Evolutionary conservation across 495 filamentous ascomycete genomes (phyloP), one percentile per base, ranked within the genome.

Genomic region (Annulohypoxylon stygium): DNA sequence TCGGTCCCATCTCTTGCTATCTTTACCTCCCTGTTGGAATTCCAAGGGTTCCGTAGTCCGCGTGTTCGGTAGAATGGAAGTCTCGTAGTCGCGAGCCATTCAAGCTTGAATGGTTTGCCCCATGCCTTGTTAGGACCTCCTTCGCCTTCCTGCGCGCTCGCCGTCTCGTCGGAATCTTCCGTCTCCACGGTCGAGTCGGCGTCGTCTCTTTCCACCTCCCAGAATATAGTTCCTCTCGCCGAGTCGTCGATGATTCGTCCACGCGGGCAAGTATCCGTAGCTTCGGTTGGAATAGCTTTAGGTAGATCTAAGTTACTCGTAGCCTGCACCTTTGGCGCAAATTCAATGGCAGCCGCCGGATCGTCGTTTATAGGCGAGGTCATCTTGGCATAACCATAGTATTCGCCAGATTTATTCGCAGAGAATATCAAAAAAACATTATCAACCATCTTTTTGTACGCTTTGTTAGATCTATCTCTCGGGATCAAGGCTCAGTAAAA

Each of bases 371-470:
- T 97, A 7, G 88, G 86, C 55, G 96, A 98, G 16, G 86, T 85
- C 96, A 98, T 99, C 45, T 93, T 89, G 12, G 95, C 96, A 71
- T 97, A 97, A 25, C 96, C 96, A 79, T 96, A 98, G 75, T 98
- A 99, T 80, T 98, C 96, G 18, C 96, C 96, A 0, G 96, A 98
- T 76, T 98, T 98, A 82, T 98, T 99, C 11, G 95, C 96, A 12
- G 95, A 98, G 80, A 99, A 99, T 25, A 99, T 90, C 34, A 99
- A 86, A 75, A 95, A 98, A n/a, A 98, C 94, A 76, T 93, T 92
- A 55, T 97, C 93, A 20, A 91, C 88, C 14, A 82, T 94, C 97
- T 69, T 69, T 50, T 67, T 64, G 25, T 71, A 53, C 50, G 14
- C 23, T 47, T 16, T 48, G 47, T 76, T 75, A 69, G 70, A 53